Base-by-base conservation (phyloP, 371 early-diverging fungal genomes). In the Apophysomyces ossiformis region DNA sequence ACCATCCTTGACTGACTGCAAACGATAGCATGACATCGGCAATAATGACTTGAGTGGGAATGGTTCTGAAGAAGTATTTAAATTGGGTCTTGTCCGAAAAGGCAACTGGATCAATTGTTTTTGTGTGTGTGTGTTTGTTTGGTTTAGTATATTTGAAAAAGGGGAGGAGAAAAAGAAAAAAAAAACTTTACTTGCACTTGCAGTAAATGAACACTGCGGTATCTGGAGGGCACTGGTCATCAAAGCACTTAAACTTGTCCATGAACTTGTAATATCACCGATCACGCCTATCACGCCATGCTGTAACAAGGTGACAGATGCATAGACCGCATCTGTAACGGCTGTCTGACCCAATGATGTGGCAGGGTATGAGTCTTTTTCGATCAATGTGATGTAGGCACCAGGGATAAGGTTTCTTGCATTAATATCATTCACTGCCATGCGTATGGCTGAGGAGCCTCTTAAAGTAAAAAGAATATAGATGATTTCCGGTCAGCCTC, bases 361-460 rank as follows among this genome's bases (percentile, higher is more conserved):
- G 37, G 76, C 81, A 45, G 86, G 86, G 70, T 80, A 87, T 4
- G 87, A 87, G 46, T 87, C 87, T 58, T 85, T 85, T 64, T 85
- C 81, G n/a, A 87, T 84, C 57, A 87, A 26, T 1, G 85, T 84
- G 32, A 87, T 75, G 47, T 81, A 87, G 13, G 86, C 87, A 7
- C 83, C 84, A 7, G 86, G 85, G 26, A 87, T 87, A 38, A 84
- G 46, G 26, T 76, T 75, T 50, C 74, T 70, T 18, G 69, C 75
- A 69, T 87, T 87, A 63, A 87, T 87, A 66, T 87, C 84, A 58
- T 81, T 79, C 4, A 75, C 81, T 16, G 87, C 87, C 73, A 87
- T 72, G 45, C 87, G 82, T 38, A 87, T 85, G 2, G 87, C 87
- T 4, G 87, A 87, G 11, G 84, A 76, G n/a, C 87, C 87, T 63